A percentile compares a stretch with the other conserved stretches of the same genome.
These are phyloP conservation scores for Dysphania ambrosioides DNA, from an alignment of 148 eudicot species.

Conservation along the genomic window DNA sequence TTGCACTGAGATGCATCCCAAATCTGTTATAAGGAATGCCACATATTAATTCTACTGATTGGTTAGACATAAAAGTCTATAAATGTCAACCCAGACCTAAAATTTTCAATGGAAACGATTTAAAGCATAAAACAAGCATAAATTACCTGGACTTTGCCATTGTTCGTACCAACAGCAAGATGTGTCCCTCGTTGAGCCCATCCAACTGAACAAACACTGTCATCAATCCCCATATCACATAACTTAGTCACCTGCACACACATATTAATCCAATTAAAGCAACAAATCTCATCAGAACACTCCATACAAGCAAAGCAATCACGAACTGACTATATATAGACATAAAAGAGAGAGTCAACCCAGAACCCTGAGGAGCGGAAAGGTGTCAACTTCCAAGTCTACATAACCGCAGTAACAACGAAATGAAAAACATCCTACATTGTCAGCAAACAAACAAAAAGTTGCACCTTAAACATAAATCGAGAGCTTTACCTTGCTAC, in stretches of 20 bases:
- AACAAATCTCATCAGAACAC: background rate
- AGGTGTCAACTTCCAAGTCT: background rate
- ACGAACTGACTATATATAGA: background rate
- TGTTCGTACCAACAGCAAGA: constrained; percentile 78
- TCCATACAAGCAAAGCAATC: background rate
- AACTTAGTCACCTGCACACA: constrained; percentile 67
- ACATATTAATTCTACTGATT: background rate
- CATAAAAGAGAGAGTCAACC: background rate
- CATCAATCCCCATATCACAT: constrained; percentile 82
- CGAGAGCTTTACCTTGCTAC: constrained; percentile 71
- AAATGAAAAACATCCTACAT: background rate
- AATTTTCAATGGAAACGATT: background rate
- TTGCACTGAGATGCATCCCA: constrained; percentile 90
- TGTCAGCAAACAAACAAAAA: background rate
- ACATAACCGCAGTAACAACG: background rate
- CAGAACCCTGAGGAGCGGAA: background rate
- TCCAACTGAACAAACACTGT: constrained; percentile 86
- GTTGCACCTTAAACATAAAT: background rate
- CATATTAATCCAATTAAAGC: background rate
- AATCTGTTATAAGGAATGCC: constrained; percentile 38
- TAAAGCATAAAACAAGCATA: background rate
- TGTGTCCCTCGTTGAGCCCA: constrained; percentile 90
- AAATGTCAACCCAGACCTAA: background rate
- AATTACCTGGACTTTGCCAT: constrained; percentile 71
- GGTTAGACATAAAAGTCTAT: background rate